These are phyloP conservation scores for Pyricularia grisea DNA, from an alignment of 2,329 filamentous ascomycete species.

Conservation along the genomic window DNA sequence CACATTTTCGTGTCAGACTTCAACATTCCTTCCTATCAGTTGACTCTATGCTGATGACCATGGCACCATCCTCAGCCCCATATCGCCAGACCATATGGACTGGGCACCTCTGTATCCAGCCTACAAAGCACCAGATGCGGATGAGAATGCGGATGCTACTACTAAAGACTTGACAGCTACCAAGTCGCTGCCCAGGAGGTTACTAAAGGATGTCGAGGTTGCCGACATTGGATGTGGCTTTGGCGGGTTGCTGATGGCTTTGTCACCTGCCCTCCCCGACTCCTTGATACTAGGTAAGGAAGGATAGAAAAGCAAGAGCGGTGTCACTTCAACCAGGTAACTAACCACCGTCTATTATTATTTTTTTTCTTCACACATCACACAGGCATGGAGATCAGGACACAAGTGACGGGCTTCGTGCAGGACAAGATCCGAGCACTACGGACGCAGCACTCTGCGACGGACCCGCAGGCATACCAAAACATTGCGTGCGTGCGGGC, in stretches of 20 bases:
- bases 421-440: conserved; percentile 79
- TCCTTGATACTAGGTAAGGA: conserved; percentile 68
- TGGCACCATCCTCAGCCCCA: conserved; percentile 48
- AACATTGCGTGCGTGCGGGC: conserved; percentile 84
- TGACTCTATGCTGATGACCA: neutral
- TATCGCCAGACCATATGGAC: conserved; percentile 75
- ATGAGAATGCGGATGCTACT: conserved; percentile 4
- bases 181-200: conserved; percentile 14
- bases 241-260: conserved; percentile 78
- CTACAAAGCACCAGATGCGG: conserved; percentile 34
- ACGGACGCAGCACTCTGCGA: conserved; percentile 46
- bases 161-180: conserved; percentile 9
- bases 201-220: conserved; percentile 71
- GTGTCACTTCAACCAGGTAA: neutral
- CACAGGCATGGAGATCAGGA: conserved; percentile 82
- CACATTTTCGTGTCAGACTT: neutral
- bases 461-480: conserved; percentile 51
- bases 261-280: conserved; percentile 72
- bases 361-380: neutral
- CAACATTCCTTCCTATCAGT: neutral
- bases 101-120: conserved; percentile 80
- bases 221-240: conserved; percentile 98
- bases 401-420: conserved; percentile 83
- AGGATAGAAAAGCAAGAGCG: neutral
- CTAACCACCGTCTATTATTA: neutral